Evolutionary conservation across 2,329 filamentous ascomycete genomes (phyloP).

Genomic region (Fusarium subtropicale): DNA sequence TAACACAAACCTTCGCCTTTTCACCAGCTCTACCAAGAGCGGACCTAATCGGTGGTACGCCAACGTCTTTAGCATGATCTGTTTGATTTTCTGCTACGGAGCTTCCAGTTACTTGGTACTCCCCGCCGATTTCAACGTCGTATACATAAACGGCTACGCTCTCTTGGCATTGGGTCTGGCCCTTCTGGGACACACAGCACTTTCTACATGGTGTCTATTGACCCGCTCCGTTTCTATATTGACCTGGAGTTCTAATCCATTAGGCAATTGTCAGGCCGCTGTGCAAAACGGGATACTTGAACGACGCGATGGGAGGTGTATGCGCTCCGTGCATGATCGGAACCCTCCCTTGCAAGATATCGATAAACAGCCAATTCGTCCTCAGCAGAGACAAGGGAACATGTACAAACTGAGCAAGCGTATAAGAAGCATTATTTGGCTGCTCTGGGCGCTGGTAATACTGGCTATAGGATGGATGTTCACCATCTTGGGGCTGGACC

Average conservation of each 20-base stretch:
- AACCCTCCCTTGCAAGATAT: not conserved
- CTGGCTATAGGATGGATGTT: not conserved
- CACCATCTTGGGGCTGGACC: not conserved
- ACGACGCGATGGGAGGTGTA: not conserved
- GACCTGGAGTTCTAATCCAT: not conserved
- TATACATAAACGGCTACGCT: not conserved
- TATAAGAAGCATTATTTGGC: not conserved
- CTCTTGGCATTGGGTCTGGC: not conserved
- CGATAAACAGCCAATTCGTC: not conserved
- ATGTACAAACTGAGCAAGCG: not conserved
- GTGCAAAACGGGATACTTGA: not conserved
- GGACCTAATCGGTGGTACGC: constrained; percentile 1
- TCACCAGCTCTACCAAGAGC: not conserved
- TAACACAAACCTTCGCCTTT: not conserved
- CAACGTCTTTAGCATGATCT: not conserved
- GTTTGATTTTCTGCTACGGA: not conserved
- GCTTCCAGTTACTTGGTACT: not conserved
- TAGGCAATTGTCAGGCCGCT: not conserved
- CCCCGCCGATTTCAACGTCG: not conserved
- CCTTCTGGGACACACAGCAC: not conserved
- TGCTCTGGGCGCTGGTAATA: not conserved
- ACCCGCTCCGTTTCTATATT: not conserved
- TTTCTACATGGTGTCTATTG: not conserved
- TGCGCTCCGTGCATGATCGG: not conserved
- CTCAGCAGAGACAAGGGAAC: not conserved